Base-by-base conservation (phyloP, 768 basidiomycete species). In the Macrolepiota albuminosa region DNA sequence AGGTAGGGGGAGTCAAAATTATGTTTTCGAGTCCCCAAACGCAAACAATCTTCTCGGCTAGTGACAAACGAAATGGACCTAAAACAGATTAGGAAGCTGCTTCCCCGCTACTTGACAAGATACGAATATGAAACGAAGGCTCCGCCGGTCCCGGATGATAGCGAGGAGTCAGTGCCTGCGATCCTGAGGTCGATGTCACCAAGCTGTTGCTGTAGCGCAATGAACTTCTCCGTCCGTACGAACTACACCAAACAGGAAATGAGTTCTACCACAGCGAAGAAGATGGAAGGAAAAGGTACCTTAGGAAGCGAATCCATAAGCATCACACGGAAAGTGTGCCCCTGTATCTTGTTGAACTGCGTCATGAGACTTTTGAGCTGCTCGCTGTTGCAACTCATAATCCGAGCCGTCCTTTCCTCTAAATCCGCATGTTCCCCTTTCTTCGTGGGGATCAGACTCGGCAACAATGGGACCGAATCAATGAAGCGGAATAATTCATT, bases 261-360 rank as follows among this genome's bases (percentile, higher is more conserved):
- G 34, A 61, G 48, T 21, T 13, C 7, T 10, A 46, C 18, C 29
- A 24, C 31, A 6, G 18, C 18, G 31, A 39, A 34, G 10, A 11
- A 26, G 1, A 18, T 14, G 5, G 33, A 16, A 11, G 9, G 24
- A 37, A 29, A 49, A 24, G 16, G 33, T 50, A 61, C 63, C 60
- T 58, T 58, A 7, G 63, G 60, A 54, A 64, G 58, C n/a, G 63
- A 61, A 24, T 64, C 63, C 29, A 55, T 59, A 18, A 64, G 57
- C 63, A 64, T 64, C 11, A 64, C 58, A 29, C 63, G 63, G 40
- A 64, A 64, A 2, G 63, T 64, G 16, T 64, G 39, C 4, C 55
- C 57, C 33, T 64, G 63, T 16, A 64, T 59, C 14, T 33, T 51
- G 16, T 56, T 58, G 57, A 53, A 64, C n/a, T 64, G 57, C 10